Base-by-base conservation (phyloP, 371 early-diverging fungal genomes). In the Mucor plumbeus region DNA sequence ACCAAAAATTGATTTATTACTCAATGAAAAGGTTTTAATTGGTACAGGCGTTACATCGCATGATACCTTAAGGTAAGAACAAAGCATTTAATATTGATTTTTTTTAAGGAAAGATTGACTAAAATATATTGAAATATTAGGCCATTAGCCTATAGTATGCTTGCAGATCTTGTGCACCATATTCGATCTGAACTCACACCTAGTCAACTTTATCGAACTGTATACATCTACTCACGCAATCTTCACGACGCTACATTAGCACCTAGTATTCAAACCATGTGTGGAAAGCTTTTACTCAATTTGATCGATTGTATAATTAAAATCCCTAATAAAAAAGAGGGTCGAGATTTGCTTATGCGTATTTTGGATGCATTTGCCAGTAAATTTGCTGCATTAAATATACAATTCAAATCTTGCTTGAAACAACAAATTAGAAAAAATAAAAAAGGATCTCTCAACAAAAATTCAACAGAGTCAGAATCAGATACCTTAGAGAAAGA, bases 81-180 rank as follows among this genome's bases (percentile, higher is more conserved):
- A 26, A 26, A 26, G 26, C 26, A 3, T 26, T 26, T 3, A 26
- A 3, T 26, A 26, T 26, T 26, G 26, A 26, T 1, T 26, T 26
- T 26, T 26, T n/a, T n/a, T n/a, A n/a, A n/a, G 3, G 26, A 3
- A 3, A 26, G 3, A 26, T 26, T 26, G 26, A 26, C 26, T 26
- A 26, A 26, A 26, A 26, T 26, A 26, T 26, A 26, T 1, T 26
- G 26, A 3, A 26, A 26, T 41, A 10, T 9, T 43, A 92, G 95
- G 65, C 95, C 97, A 3, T 80, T 96, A 40, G 98, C 95, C 1
- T 94, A 95, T 71, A 94, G 94, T 69, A 94, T 97, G 85, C 85
- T 99, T 19, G 97, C 97, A 0, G 99, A 99, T 79, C 79, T 98
- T 55, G 91, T 98, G 40, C 97, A 97, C 70, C 94, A 96, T 76